These are phyloP conservation scores for Marasmius fiardii DNA, from an alignment of 1,284 basidiomycete species.

Conservation along the genomic window DNA sequence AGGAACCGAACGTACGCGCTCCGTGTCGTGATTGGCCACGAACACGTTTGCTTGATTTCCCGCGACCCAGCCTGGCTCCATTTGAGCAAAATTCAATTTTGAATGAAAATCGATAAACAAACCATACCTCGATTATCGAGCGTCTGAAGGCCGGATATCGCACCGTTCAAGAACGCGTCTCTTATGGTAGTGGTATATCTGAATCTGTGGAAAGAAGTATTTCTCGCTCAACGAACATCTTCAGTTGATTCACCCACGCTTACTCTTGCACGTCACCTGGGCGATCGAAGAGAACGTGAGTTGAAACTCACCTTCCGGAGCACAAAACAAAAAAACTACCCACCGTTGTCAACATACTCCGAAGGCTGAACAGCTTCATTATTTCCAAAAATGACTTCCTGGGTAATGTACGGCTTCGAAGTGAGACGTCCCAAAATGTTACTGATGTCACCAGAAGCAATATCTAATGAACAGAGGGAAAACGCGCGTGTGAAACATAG, in stretches of 20 bases:
- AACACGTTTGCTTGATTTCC: slow-evolving; percentile 60
- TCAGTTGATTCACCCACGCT: slow-evolving; percentile 17
- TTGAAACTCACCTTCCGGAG: background rate
- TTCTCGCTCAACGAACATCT: background rate
- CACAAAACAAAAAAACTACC: slow-evolving; percentile 8
- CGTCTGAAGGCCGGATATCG: slow-evolving; percentile 50
- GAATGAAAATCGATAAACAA: background rate
- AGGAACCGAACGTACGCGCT: slow-evolving; percentile 41
- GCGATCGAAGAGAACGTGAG: background rate
- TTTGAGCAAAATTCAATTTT: background rate
- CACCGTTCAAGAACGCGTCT: slow-evolving; percentile 47
- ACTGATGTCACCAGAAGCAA: slow-evolving; percentile 46
- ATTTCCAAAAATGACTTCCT: slow-evolving; percentile 55
- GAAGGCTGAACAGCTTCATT: slow-evolving; percentile 53
- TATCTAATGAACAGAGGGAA: slow-evolving; percentile 48
- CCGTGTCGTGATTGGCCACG: slow-evolving; percentile 69
- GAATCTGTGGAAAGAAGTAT: slow-evolving; percentile 41
- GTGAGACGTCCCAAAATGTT: slow-evolving; percentile 49
- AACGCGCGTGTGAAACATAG: background rate
- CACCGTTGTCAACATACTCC: slow-evolving; percentile 52
- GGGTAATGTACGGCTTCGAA: slow-evolving; percentile 48
- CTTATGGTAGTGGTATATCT: slow-evolving; percentile 53
- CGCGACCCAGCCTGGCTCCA: slow-evolving; percentile 49
- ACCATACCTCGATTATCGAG: slow-evolving; percentile 48
- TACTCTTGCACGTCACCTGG: slow-evolving; percentile 67